phyloP scores from a whole-genome alignment of 441 rosid genomes.

The Gossypium schwendimanii region DNA sequence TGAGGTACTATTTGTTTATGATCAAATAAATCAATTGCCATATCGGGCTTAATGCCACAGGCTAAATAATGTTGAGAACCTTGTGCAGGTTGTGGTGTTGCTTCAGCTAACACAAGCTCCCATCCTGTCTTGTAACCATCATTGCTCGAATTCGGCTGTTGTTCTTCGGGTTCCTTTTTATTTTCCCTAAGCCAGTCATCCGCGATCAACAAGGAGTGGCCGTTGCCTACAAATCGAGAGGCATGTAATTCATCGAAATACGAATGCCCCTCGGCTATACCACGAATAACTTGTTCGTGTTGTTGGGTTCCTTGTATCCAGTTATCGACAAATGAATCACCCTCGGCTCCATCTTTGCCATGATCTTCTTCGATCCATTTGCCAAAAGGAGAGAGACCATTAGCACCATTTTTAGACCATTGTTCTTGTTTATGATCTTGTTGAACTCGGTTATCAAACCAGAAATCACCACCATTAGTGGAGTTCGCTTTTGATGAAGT shows the following conservation, averaged over 20 bases:
- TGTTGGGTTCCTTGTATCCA: background rate
- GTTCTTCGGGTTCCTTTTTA: conserved; percentile 9
- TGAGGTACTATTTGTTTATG: conserved; percentile 9
- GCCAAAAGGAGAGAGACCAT: conserved; percentile 19
- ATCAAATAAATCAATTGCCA: background rate
- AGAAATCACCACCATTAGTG: background rate
- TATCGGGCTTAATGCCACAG: conserved; percentile 15
- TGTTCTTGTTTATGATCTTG: background rate
- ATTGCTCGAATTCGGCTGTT: conserved; percentile 10
- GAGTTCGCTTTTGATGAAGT: background rate
- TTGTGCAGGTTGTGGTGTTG: conserved; percentile 20
- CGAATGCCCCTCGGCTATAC: background rate
- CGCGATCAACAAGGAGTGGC: background rate
- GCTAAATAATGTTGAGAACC: background rate
- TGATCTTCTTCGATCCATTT: conserved; percentile 27
- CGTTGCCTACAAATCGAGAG: background rate
- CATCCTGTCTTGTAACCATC: conserved; percentile 21
- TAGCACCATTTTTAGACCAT: background rate
- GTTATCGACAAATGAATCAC: background rate
- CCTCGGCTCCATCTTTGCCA: conserved; percentile 7
- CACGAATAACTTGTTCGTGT: background rate
- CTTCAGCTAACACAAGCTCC: conserved; percentile 49
- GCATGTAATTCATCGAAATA: background rate
- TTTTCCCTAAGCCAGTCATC: conserved; percentile 8
- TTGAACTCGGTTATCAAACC: background rate